Percentiles rank a stretch among this genome's conserved stretches.
Evolutionary conservation across 164 flowering plant genomes (phyloP).

Genomic region (Chimonanthus salicifolius): DNA sequence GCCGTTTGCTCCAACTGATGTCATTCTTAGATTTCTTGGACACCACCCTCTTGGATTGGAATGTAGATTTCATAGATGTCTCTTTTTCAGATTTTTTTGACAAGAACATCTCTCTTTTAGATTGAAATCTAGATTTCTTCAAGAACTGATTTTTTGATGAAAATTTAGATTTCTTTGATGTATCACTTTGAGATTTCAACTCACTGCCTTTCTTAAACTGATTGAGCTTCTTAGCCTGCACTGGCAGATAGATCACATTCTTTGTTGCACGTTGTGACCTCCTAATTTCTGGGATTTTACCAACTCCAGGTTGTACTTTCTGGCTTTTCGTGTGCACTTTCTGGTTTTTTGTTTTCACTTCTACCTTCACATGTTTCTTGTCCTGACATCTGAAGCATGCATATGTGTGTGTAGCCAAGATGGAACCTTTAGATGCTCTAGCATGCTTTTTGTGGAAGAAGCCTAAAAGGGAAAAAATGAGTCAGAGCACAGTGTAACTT

Average conservation of each 20-base stretch:
- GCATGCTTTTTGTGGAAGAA: conserved; percentile 80
- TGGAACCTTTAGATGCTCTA: conserved; percentile 39
- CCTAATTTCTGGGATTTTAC: not conserved
- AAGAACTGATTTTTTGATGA: not conserved
- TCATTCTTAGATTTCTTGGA: conserved; percentile 24
- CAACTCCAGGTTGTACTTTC: not conserved
- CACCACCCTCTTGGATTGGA: too few relatives aligned
- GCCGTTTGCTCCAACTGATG: conserved; percentile 36
- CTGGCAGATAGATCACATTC: conserved; percentile 25
- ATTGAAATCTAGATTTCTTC: conserved; percentile 14
- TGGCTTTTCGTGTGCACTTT: conserved; percentile 3
- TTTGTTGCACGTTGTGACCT: conserved; percentile 53
- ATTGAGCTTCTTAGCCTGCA: conserved; percentile 28
- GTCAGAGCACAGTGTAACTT: too few relatives aligned
- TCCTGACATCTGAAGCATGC: conserved; percentile 61
- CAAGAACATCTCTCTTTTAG: conserved; percentile 18
- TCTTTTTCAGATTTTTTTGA: too few relatives aligned
- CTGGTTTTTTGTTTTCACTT: conserved; percentile 9
- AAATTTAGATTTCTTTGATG: too few relatives aligned
- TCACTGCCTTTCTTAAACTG: conserved; percentile 31
- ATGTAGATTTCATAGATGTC: too few relatives aligned
- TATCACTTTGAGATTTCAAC: conserved; percentile 18
- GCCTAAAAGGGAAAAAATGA: conserved; percentile 33
- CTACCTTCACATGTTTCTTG: conserved; percentile 21
- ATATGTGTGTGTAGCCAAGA: conserved; percentile 32